Evolutionary conservation across 169 alveolate genomes (phyloP).

Genomic region (Prorocentrum cordatum): DNA sequence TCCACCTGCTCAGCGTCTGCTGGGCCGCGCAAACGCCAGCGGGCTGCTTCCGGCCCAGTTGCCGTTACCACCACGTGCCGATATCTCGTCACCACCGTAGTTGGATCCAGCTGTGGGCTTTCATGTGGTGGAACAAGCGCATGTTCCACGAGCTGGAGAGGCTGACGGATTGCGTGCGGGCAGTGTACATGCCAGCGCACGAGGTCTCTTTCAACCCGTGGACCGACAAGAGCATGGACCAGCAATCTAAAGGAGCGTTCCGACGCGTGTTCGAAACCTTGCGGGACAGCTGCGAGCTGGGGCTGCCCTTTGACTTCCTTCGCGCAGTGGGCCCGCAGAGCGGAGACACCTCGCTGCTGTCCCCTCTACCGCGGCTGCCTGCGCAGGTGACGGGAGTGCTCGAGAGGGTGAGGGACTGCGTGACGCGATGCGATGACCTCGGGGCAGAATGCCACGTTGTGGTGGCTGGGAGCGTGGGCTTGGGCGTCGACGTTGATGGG

Average conservation of each 20-base stretch:
- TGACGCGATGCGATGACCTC: background rate
- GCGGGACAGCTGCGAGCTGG: constrained; percentile 46
- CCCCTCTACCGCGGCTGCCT: constrained; percentile 24
- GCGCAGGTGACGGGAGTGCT: constrained; percentile 12
- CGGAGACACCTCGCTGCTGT: background rate
- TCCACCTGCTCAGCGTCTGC: constrained; percentile 22
- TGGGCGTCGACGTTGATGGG: background rate
- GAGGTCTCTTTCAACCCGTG: background rate
- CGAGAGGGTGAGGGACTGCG: background rate
- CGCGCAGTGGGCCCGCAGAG: background rate
- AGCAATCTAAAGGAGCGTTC: constrained; percentile 47
- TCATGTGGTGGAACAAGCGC: constrained; percentile 27
- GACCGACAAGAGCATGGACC: constrained; percentile 24
- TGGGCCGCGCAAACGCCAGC: constrained; percentile 67
- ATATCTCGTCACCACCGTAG: constrained; percentile 33
- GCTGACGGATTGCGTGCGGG: background rate
- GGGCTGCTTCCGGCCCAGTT: constrained; percentile 20
- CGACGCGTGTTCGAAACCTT: constrained; percentile 21
- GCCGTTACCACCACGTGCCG: constrained; percentile 19
- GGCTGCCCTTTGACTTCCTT: constrained; percentile 16
- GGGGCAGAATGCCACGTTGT: background rate
- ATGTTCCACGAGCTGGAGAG: background rate
- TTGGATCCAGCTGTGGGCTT: constrained; percentile 65
- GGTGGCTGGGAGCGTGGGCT: constrained; percentile 62
- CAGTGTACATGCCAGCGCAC: background rate